These are phyloP conservation scores for Thelonectria olida DNA, from an alignment of 2,329 filamentous ascomycete genomes.

Conservation along the genomic window DNA sequence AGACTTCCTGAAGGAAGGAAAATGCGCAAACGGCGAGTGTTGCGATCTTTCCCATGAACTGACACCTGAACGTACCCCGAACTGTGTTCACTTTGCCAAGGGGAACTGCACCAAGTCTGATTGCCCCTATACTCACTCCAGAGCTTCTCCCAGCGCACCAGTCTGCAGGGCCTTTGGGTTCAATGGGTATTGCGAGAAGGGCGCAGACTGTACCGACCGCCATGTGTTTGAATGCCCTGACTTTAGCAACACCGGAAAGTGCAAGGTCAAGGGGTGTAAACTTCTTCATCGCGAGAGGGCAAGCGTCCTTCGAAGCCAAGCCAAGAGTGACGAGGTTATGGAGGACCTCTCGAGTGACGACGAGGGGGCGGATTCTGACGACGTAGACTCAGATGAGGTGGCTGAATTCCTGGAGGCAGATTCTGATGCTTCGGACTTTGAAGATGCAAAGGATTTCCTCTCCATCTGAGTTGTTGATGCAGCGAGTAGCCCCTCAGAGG, in stretches of 20 bases:
- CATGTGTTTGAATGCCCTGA: slow-evolving; percentile 95
- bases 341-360: slow-evolving; percentile 84
- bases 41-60: slow-evolving; percentile 94
- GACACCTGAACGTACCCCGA: slow-evolving; percentile 83
- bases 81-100: slow-evolving; percentile 89
- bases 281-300: slow-evolving; percentile 89
- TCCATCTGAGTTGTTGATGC: slow-evolving; percentile 42
- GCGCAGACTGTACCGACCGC: slow-evolving; percentile 78
- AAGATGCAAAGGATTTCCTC: slow-evolving; percentile 69
- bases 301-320: slow-evolving; percentile 77
- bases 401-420: slow-evolving; percentile 71
- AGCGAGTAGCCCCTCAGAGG: background rate
- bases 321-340: slow-evolving; percentile 63
- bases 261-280: slow-evolving; percentile 83
- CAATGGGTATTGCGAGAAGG: slow-evolving; percentile 89
- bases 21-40: slow-evolving; percentile 77
- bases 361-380: slow-evolving; percentile 76
- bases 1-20: slow-evolving; percentile 81
- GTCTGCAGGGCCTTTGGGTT: slow-evolving; percentile 88
- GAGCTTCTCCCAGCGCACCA: slow-evolving; percentile 77
- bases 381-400: slow-evolving; percentile 80
- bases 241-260: slow-evolving; percentile 89
- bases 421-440: slow-evolving; percentile 63
- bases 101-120: slow-evolving; percentile 88
- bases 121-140: slow-evolving; percentile 88